Evolutionary conservation across 2,329 filamentous ascomycete genomes (phyloP), one percentile per base, ranked within the genome.

Genomic region (Graphium sp.): DNA sequence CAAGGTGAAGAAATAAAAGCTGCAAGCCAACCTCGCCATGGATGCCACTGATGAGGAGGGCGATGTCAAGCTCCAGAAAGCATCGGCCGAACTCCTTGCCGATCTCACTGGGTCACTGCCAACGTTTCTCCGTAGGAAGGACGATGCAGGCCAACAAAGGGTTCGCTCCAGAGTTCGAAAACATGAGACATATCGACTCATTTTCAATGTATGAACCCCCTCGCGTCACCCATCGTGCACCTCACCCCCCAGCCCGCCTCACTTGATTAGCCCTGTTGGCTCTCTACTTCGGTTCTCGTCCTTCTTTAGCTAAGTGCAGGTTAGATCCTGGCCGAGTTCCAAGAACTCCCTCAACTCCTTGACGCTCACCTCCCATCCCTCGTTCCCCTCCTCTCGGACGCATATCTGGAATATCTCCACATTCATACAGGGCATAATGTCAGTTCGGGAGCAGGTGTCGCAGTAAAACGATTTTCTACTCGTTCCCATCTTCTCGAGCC

Each of bases 271-370:
- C 22, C 26, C 5, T 14, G 27, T 20, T 20, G 11, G 33, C 24
- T 28, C 12, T 24, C 38, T 40, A 17, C 38, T 33, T 11, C 7
- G 22, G 15, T 35, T 32, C 24, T 57, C 50, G 11, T 28, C 16
- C 15, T 18, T 20, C 13, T 11, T 19, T 6, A 4, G 12, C 6
- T 16, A 15, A n/a, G 8, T 27, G 5, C 4, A 13, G n/a, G n/a
- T n/a, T n/a, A 64, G 58, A 48, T 66, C 5, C 69, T 98, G 28
- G 84, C 94, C 40, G 74, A 79, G 2, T 98, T 95, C 41, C 87
- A 95, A 60, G 85, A 94, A 58, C 76, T 91, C 38, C 89, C 89
- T 12, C 89, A 98, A 48, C 65, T 95, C 22, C 66, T 98, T 16
- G 89, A 98, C 52, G 71, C 82, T 7, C 69, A 87, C 48, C 62